Evolutionary conservation across 345 rosid species (phyloP).

Genomic region (Melaleuca quinquenervia): DNA sequence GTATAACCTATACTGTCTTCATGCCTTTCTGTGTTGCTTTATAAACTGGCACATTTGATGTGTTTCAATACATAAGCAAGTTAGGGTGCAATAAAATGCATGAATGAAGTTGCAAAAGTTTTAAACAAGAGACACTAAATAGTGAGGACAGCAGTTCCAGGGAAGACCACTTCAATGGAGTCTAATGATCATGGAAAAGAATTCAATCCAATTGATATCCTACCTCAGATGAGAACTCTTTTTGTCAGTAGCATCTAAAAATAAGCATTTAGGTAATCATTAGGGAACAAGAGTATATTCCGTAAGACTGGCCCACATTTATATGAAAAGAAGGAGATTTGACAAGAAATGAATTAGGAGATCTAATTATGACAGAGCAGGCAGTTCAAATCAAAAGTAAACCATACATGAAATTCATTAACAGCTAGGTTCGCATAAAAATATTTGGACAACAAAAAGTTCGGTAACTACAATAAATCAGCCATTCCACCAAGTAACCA

Average conservation of each 20-base stretch:
- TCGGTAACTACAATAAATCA: not conserved
- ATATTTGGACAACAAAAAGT: not conserved
- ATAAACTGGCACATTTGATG: not conserved
- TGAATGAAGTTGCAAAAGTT: not conserved
- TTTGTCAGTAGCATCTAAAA: not conserved
- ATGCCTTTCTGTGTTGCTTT: not conserved
- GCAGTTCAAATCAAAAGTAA: not conserved
- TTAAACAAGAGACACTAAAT: not conserved
- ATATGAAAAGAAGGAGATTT: not conserved
- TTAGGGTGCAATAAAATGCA: not conserved
- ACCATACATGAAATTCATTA: not conserved
- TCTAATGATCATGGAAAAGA: not conserved
- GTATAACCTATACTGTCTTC: not conserved
- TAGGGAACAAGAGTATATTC: not conserved
- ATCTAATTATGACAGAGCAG: not conserved
- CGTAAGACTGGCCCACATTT: not conserved
- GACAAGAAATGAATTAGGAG: not conserved
- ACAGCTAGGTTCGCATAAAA: not conserved
- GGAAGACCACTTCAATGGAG: not conserved
- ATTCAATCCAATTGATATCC: not conserved
- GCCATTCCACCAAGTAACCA: not conserved
- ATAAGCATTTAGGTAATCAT: not conserved
- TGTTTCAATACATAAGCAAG: not conserved
- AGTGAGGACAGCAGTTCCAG: not conserved
- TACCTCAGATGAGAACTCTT: not conserved